Conservation (phyloP, 1,139 yeast genomes). For the Saccharomyces pastorianus region DNA sequence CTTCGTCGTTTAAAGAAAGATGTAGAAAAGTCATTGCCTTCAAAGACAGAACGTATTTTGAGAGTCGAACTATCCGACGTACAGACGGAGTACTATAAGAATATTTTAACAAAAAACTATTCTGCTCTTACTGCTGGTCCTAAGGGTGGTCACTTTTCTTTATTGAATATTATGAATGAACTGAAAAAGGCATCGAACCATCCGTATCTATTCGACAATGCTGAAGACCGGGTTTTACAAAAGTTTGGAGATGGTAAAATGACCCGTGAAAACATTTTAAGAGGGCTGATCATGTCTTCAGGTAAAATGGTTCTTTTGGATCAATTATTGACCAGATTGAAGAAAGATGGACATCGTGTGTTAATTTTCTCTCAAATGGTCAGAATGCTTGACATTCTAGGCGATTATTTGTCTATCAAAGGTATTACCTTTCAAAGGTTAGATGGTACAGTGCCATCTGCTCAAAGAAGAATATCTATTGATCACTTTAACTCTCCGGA, state of each 20-base stretch:
- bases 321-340: slow-evolving; percentile 47
- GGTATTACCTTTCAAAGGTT: slow-evolving; percentile 88
- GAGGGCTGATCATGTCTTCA: slow-evolving; percentile 90
- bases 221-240: slow-evolving; percentile 73
- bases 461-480: slow-evolving; percentile 64
- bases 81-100: slow-evolving; percentile 91
- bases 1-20: too few species aligned
- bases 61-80: slow-evolving; percentile 92
- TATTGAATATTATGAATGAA: slow-evolving; percentile 89
- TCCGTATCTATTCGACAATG: slow-evolving; percentile 90
- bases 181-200: slow-evolving; percentile 94
- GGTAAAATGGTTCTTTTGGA: slow-evolving; percentile 66
- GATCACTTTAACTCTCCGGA: too few species aligned
- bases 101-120: slow-evolving; percentile 85
- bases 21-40: slow-evolving; percentile 66
- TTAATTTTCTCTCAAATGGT: slow-evolving; percentile 82
- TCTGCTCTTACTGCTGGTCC: slow-evolving; percentile 83
- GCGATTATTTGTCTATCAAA: slow-evolving; percentile 82
- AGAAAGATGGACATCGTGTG: slow-evolving; percentile 51
- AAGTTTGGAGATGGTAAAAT: slow-evolving; percentile 48
- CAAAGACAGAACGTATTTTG: slow-evolving; percentile 87
- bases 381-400: slow-evolving; percentile 73
- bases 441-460: slow-evolving; percentile 94
- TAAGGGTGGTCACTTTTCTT: slow-evolving; percentile 71
- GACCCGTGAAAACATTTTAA: slow-evolving; percentile 69